These are phyloP conservation scores for Mycena sanguinolenta DNA, from an alignment of 768 basidiomycete species.

Conservation along the genomic window DNA sequence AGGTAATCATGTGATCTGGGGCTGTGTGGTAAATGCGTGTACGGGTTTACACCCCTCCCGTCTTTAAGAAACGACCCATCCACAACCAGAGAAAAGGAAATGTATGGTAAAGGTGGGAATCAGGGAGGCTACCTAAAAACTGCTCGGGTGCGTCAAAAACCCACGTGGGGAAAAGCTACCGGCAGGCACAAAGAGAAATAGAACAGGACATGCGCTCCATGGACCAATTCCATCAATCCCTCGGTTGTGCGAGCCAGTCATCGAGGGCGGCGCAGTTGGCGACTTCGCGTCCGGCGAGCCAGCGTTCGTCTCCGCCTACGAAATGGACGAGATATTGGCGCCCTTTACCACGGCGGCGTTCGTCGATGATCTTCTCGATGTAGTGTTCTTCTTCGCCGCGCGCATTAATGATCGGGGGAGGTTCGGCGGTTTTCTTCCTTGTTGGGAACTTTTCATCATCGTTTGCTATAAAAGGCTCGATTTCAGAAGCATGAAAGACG, in stretches of 20 bases:
- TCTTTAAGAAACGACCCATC: too few species aligned
- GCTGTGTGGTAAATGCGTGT: too few species aligned
- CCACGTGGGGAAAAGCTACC: too few species aligned
- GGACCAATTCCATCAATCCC: neutral
- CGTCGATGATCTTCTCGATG: slow-evolving; percentile 47
- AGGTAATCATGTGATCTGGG: too few species aligned
- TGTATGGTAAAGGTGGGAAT: too few species aligned
- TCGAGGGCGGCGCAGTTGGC: slow-evolving; percentile 32
- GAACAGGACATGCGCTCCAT: too few species aligned
- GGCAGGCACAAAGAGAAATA: too few species aligned
- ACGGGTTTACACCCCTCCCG: too few species aligned
- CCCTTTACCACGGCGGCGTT: slow-evolving; percentile 12
- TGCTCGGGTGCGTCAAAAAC: too few species aligned
- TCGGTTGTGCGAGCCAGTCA: neutral
- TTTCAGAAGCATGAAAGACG: slow-evolving; percentile 48
- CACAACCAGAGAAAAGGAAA: too few species aligned
- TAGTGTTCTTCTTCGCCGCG: slow-evolving; percentile 40
- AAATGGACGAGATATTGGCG: slow-evolving; percentile 3
- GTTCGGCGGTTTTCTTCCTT: slow-evolving; percentile 21
- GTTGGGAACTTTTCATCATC: slow-evolving; percentile 43
- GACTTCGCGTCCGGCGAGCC: slow-evolving; percentile 43
- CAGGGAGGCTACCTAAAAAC: too few species aligned
- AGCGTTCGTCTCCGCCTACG: slow-evolving; percentile 39
- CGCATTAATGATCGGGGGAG: neutral
- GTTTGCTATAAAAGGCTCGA: slow-evolving; percentile 40